Percentiles rank a stretch among this genome's conserved stretches.
These are phyloP conservation scores for Cadophora gregata DNA, from an alignment of 2,329 filamentous ascomycete species.

Conservation along the genomic window DNA sequence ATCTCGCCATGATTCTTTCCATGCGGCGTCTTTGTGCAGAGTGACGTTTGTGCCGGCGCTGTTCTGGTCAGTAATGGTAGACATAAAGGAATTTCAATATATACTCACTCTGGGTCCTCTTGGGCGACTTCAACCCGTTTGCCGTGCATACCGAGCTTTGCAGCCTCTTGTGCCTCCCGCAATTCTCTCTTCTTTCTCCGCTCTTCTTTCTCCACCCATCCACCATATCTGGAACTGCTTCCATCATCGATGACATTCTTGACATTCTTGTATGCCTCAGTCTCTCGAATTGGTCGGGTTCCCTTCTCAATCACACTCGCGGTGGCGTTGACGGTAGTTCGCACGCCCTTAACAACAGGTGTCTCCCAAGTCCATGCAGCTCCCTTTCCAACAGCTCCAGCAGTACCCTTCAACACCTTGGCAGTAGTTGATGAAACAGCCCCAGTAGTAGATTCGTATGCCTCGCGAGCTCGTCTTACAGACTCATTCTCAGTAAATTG, in stretches of 20 bases:
- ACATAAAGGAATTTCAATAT: constrained; percentile 34
- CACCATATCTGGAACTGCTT: constrained; percentile 93
- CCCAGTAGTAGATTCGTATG: constrained; percentile 85
- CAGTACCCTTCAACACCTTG: constrained; percentile 83
- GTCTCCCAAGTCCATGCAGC: constrained; percentile 99
- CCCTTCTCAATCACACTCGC: constrained; percentile 89
- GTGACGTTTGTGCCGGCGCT: constrained; percentile 95
- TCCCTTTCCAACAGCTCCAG: constrained; percentile 84
- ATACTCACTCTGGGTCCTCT: constrained; percentile 84
- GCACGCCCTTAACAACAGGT: constrained; percentile 85
- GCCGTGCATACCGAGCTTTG: constrained; percentile 47
- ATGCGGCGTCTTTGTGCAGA: constrained; percentile 93
- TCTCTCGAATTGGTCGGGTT: constrained; percentile 92
- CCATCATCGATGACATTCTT: constrained; percentile 98
- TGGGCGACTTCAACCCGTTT: constrained; percentile 66
- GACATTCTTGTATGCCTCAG: constrained; percentile 92
- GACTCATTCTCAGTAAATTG: constrained; percentile 93
- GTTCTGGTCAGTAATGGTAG: constrained; percentile 45
- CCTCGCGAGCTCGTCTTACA: constrained; percentile 82
- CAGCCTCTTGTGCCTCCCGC: constrained; percentile 66
- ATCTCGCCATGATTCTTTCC: constrained; percentile 98
- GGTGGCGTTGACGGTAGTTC: constrained; percentile 84
- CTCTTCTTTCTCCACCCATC: constrained; percentile 97
- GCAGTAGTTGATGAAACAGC: constrained; percentile 80
- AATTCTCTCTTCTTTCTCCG: constrained; percentile 78